phyloP scores from a whole-genome alignment of 2,329 filamentous ascomycete genomes.

The Paecilomyces niveus region DNA sequence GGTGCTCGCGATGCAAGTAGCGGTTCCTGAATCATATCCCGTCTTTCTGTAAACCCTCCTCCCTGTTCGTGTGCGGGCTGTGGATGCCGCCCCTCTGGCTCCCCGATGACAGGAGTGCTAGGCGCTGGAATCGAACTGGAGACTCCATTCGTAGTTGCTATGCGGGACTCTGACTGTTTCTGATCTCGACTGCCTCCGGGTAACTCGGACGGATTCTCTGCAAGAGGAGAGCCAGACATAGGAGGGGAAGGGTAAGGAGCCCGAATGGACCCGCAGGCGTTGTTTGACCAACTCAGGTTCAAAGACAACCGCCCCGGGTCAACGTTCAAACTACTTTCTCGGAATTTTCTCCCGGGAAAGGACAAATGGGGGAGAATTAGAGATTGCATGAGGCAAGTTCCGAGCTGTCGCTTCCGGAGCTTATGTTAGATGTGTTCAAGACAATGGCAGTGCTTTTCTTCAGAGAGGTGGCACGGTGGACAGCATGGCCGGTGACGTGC shows the following conservation, averaged over 20 bases:
- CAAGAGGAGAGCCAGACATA: constrained; percentile 37
- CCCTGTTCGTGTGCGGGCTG: constrained; percentile 3
- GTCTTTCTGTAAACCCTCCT: constrained; percentile 7
- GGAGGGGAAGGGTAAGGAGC: constrained; percentile 33
- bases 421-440: constrained; percentile 3
- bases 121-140: constrained; percentile 8
- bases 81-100: constrained; percentile 10
- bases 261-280: constrained; percentile 33
- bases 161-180: constrained; percentile 21
- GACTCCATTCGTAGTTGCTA: constrained; percentile 11
- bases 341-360: constrained; percentile 29
- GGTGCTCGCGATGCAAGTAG: constrained; percentile 11
- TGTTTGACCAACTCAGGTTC: constrained; percentile 26
- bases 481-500: neutral
- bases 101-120: constrained; percentile 9
- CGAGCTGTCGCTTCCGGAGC: neutral
- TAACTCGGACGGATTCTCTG: constrained; percentile 29
- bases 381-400: constrained; percentile 31
- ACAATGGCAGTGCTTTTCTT: neutral
- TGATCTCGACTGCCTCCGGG: constrained; percentile 26
- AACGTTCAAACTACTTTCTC: constrained; percentile 26
- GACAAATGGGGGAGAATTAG: constrained; percentile 32
- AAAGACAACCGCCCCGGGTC: constrained; percentile 27
- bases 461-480: neutral
- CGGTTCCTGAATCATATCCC: constrained; percentile 14